A percentile compares a stretch with the other conserved stretches of the same genome.
phyloP scores from a whole-genome alignment of 2,329 filamentous ascomycete species.

The Fusarium annulatum region DNA sequence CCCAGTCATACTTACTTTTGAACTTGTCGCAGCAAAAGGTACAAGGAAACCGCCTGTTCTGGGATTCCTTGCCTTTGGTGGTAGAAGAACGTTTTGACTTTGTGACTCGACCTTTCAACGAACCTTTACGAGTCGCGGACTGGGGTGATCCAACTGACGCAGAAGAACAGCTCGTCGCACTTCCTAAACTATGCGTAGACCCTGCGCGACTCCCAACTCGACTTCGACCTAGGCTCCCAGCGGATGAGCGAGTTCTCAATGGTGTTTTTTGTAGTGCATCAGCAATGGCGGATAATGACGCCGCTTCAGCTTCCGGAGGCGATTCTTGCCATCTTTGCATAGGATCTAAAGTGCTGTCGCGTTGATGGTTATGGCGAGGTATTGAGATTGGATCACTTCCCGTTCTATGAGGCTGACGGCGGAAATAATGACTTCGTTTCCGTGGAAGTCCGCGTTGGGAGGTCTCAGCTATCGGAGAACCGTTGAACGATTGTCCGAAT shows the following conservation, averaged over 20 bases:
- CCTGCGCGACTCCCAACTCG: conserved; percentile 20
- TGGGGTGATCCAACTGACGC: conserved; percentile 4
- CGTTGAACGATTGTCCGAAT: background rate
- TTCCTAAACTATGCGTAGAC: conserved; percentile 28
- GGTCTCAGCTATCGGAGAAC: background rate
- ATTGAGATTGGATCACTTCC: conserved; percentile 20
- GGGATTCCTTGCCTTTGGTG: background rate
- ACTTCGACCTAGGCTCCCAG: conserved; percentile 17
- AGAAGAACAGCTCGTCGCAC: conserved; percentile 34
- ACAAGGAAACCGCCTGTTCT: conserved; percentile 31
- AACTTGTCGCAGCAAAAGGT: conserved; percentile 42
- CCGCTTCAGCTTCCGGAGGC: conserved; percentile 36
- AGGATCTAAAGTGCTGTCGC: conserved; percentile 15
- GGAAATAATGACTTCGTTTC: conserved; percentile 22
- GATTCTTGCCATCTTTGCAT: conserved; percentile 43
- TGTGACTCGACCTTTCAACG: conserved; percentile 10
- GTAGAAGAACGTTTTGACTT: conserved; percentile 10
- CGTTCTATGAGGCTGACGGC: background rate
- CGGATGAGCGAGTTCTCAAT: conserved; percentile 13
- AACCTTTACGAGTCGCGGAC: background rate
- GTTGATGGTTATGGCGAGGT: background rate
- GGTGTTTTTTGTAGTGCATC: conserved; percentile 24
- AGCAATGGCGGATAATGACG: conserved; percentile 35
- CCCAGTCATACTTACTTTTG: conserved; percentile 44
- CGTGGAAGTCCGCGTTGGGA: conserved; percentile 18